Evolutionary conservation across 331 rosid species (phyloP).

Genomic region (Rhamnella rubrinervis): DNA sequence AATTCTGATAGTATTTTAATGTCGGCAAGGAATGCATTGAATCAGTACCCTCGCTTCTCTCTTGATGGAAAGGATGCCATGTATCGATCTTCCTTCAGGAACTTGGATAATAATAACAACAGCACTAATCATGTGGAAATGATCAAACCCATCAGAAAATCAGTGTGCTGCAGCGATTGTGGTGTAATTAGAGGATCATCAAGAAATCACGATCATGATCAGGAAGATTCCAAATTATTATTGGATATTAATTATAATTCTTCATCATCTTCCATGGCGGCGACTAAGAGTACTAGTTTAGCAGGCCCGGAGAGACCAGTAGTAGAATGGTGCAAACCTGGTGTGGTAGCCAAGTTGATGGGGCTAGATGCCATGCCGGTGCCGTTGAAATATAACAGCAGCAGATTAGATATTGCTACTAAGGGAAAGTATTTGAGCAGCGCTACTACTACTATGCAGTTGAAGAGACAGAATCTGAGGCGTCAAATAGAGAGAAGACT

Average conservation of each 20-base stretch:
- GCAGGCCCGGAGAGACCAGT: conserved; percentile 50
- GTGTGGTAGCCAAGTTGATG: conserved; percentile 83
- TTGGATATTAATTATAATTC: not conserved
- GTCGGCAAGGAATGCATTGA: conserved; percentile 79
- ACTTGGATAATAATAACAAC: not conserved
- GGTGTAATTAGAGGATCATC: too few species aligned
- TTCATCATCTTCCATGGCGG: not conserved
- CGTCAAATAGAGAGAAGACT: too few species aligned
- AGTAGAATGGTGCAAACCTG: conserved; percentile 81
- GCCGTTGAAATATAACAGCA: conserved; percentile 27
- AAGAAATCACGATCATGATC: too few species aligned
- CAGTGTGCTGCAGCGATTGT: conserved; percentile 35
- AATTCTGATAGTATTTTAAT: conserved; percentile 67
- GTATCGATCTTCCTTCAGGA: conserved; percentile 74
- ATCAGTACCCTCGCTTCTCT: conserved; percentile 84
- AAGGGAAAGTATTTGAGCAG: conserved; percentile 25
- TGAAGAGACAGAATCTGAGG: too few species aligned
- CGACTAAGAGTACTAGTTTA: conserved; percentile 10
- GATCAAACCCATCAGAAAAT: conserved; percentile 33
- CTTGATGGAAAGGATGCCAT: conserved; percentile 87
- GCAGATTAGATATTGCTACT: too few species aligned
- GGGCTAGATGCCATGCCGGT: conserved; percentile 80
- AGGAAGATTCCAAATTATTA: too few species aligned
- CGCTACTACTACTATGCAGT: too few species aligned
- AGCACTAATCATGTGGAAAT: too few species aligned